Evolutionary conservation across 1,284 basidiomycete species (phyloP), one percentile per base, ranked within the genome.

Genomic region (Stereum hirsutum): DNA sequence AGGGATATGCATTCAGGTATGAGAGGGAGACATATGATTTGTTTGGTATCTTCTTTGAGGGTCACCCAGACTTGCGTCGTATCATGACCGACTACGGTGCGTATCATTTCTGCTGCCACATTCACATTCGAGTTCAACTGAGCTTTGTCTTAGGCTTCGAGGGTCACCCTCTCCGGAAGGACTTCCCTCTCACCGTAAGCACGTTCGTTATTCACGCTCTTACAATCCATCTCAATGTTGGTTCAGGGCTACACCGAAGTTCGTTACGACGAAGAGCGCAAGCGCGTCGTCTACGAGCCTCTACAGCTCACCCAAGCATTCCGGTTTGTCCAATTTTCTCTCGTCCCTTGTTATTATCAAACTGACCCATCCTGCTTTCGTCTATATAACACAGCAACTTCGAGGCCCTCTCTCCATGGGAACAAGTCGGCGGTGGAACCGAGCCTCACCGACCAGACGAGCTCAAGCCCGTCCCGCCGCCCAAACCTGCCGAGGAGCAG

Each of bases 21-120:
- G 96, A 99, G 68, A 79, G 96, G 49, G 96, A 99, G 65, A 85
- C 91, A 26, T 99, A 93, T 90, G 96, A 99, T 68, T 78, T 99
- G 69, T 99, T 74, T 61, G 96, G 96, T 45, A 89, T 99, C 46
- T 97, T 95, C 74, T 99, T 99, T 72, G 78, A 81, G 47, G 87
- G 84, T 40, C 96, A 99, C 67, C 96, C 95, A 12, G 96, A 99
- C 64, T 74, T 99, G 83, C 89, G 95, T 51, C 85, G 96, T 47
- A 95, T 99, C 63, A 72, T 99, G 56, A 99, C 96, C 40, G 96
- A 99, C 65, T 99, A 99, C 62, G 95, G 90, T 84, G 59, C 26
- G 70, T 62, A 26, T 20, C 42, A 31, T 25, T 21, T 4, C 20
- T 14, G 23, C 14, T 11, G 25, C 24, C 43, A 43, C 24, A 42